phyloP scores from a whole-genome alignment of 306 rosid species.

The Dryas alaskensis region DNA sequence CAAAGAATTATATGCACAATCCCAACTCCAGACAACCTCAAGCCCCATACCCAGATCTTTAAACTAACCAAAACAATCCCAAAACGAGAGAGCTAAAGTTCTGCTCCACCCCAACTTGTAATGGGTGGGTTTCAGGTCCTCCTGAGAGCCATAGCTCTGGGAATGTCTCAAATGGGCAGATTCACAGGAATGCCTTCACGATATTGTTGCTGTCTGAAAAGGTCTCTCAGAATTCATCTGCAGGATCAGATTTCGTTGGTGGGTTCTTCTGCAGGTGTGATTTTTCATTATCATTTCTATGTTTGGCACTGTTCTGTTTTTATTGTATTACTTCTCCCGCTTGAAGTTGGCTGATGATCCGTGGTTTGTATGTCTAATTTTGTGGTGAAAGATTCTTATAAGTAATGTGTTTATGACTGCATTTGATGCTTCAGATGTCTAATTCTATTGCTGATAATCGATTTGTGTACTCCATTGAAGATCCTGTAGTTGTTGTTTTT shows the following conservation, averaged over 20 bases:
- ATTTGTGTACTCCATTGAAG: background rate
- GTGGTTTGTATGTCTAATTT: conserved; percentile 8
- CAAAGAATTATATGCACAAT: background rate
- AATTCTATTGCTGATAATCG: background rate
- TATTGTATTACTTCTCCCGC: background rate
- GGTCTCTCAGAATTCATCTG: conserved; percentile 36
- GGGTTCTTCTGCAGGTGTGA: conserved; percentile 67
- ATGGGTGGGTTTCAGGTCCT: conserved; percentile 22
- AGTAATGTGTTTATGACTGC: background rate
- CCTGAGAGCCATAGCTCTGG: conserved; percentile 43
- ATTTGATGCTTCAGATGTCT: conserved; percentile 1
- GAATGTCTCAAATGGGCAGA: conserved; percentile 53
- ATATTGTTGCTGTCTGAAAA: conserved; percentile 48
- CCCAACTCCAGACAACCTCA: background rate
- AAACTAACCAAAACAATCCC: background rate
- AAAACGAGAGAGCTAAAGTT: background rate
- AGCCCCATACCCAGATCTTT: conserved; percentile 1
- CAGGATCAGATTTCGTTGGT: conserved; percentile 36
- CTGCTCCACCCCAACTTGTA: background rate
- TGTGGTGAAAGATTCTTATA: background rate
- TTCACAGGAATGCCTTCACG: conserved; percentile 51
- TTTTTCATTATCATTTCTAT: background rate
- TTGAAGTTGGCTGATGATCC: conserved; percentile 10
- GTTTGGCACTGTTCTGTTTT: background rate
- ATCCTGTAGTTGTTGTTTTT: background rate